Conservation (phyloP, 345 rosid genomes). For the Cardamine resedifolia region DNA sequence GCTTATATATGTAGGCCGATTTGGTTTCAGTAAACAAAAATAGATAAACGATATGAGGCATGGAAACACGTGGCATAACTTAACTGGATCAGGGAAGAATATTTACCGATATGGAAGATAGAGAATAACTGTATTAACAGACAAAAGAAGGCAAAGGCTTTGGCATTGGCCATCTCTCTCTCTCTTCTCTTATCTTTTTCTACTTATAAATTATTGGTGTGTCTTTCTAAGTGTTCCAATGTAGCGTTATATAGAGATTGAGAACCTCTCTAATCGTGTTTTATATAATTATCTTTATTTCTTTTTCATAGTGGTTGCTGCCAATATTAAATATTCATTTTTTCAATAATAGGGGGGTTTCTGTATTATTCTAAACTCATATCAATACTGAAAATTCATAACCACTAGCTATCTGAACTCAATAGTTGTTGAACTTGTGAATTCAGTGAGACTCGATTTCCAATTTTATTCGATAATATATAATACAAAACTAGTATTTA, state of each 20-base stretch:
- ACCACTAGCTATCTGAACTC: conserved; percentile 29
- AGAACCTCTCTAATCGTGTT: conserved; percentile 20
- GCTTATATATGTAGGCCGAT: not conserved
- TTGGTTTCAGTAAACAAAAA: not conserved
- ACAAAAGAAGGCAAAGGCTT: conserved; percentile 36
- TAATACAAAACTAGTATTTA: not conserved
- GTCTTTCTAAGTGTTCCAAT: conserved; percentile 20
- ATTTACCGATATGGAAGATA: conserved; percentile 52
- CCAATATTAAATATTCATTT: not conserved
- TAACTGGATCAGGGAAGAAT: conserved; percentile 8
- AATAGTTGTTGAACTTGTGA: conserved; percentile 30
- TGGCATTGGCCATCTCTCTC: conserved; percentile 39
- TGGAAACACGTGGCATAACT: not conserved
- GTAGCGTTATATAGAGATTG: conserved; percentile 32
- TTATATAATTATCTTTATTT: conserved; percentile 14
- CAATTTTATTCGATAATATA: not conserved
- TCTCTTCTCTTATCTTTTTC: conserved; percentile 1
- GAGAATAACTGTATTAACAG: conserved; percentile 49
- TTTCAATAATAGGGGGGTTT: not conserved
- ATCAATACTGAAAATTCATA: conserved; percentile 3
- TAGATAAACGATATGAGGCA: not conserved
- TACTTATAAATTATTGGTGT: conserved; percentile 13
- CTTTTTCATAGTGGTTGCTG: conserved; percentile 29
- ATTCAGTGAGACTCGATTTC: conserved; percentile 11
- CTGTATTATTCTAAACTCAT: conserved; percentile 11